Percentiles rank a stretch among this genome's conserved stretches.
Evolutionary conservation across 202 grass and related monocot species (phyloP).

Genomic region (Schoenoplectus triqueter): DNA sequence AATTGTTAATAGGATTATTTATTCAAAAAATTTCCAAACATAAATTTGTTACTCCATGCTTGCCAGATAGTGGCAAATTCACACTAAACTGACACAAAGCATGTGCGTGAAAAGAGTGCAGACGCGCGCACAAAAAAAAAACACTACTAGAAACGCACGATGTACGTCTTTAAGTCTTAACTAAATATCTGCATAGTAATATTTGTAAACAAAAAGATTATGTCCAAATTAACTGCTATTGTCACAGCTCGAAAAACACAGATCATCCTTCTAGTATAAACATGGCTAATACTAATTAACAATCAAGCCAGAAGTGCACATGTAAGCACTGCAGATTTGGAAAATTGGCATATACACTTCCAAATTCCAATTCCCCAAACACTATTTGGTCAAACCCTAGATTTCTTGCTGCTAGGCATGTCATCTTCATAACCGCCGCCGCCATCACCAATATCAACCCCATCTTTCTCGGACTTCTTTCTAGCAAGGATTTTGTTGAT

Average conservation of each 20-base stretch:
- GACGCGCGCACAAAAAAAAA: neutral
- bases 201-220: neutral
- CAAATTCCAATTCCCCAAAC: neutral
- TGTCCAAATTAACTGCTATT: neutral
- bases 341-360: neutral
- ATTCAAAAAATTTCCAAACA: neutral
- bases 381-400: conserved; percentile 45
- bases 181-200: neutral
- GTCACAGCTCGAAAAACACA: neutral
- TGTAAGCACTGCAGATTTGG: conserved; percentile 1
- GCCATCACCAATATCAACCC: conserved; percentile 49
- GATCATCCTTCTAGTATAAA: neutral
- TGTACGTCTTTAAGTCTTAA: neutral
- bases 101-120: neutral
- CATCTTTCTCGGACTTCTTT: conserved; percentile 80
- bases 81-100: neutral
- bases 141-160: neutral
- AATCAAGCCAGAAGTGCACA: neutral
- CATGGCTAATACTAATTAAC: conserved; percentile 1
- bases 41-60: neutral
- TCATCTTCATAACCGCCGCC: conserved; percentile 60
- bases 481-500: conserved; percentile 95
- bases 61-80: neutral
- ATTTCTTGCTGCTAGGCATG: conserved; percentile 66
- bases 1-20: neutral